Evolutionary conservation across 1,284 basidiomycete species (phyloP), one percentile per base, ranked within the genome.

Genomic region (Microbotryum intermedium): DNA sequence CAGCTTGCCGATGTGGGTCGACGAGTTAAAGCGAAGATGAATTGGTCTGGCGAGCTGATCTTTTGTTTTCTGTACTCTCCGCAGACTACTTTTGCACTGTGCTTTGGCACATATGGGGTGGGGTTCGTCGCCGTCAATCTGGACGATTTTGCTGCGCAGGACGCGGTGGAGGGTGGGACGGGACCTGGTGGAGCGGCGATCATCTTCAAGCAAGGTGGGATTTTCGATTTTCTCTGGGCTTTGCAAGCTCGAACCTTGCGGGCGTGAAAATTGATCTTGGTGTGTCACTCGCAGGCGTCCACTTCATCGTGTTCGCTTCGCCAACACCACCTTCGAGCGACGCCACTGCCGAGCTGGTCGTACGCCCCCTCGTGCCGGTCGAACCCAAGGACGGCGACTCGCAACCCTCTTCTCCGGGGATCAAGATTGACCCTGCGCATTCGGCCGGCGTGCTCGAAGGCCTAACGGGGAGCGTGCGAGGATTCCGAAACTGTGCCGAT

Each of bases 51-150:
- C 16, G 0, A 39, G 5, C 34, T 48, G 10, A 43, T 18, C 1
- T 3, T n/a, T 9, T 28, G 30, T 23, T 25, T 21, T 23, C 21
- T n/a, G 5, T 3, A 39, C 23, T 18, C 16, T 23, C n/a, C 7
- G 11, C 39, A 63, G 61, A 29, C 30, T 1, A 39, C 21, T 7
- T 26, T 63, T 26, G 50, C 54, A 1, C 16, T 63, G 23, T 60
- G 54, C 54, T 42, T 50, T 43, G 60, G 60, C 2, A 7, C 50
- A 3, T 6, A 20, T 0, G 43, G 34, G 4, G 47, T 44, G 0
- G 57, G 53, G 2, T 45, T 60, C 46, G 54, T 59, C 4, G 28
- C 48, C 2, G 50, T 62, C 54, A 50, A 59, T 28, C 57, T 62
- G 28, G 50, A 59, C 39, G 50, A 57, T 30, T 48, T 62, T 25